phyloP scores from a whole-genome alignment of 192 early-diverging fungal species.

The Podila minutissima region DNA sequence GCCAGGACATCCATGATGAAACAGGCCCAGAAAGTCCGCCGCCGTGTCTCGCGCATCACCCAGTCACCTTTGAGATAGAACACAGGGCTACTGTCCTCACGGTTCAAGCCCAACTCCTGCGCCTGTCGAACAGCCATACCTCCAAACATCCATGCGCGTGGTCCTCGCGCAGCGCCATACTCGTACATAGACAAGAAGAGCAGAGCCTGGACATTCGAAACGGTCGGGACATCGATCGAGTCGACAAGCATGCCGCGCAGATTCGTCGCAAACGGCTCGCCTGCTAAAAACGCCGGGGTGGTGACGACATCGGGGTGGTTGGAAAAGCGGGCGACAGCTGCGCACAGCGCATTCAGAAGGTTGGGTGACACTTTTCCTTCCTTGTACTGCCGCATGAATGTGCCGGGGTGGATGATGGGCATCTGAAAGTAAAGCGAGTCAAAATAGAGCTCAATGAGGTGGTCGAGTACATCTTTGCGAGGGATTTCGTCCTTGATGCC shows the following conservation, averaged over 20 bases:
- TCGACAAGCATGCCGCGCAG: slow-evolving; percentile 52
- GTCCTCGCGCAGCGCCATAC: slow-evolving; percentile 61
- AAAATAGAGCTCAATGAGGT: slow-evolving; percentile 61
- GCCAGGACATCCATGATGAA: slow-evolving; percentile 60
- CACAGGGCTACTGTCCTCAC: slow-evolving; percentile 51
- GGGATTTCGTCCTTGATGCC: slow-evolving; percentile 54
- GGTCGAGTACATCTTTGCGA: slow-evolving; percentile 54
- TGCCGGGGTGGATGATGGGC: slow-evolving; percentile 61
- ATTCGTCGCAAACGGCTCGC: slow-evolving; percentile 62
- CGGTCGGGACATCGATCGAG: slow-evolving; percentile 56
- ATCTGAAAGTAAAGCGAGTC: slow-evolving; percentile 53
- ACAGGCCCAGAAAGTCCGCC: slow-evolving; percentile 63
- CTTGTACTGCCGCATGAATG: slow-evolving; percentile 54
- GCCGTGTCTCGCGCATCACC: slow-evolving; percentile 57
- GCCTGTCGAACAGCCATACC: slow-evolving; percentile 65
- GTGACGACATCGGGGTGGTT: slow-evolving; percentile 54
- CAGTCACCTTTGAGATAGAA: slow-evolving; percentile 50
- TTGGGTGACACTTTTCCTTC: slow-evolving; percentile 56
- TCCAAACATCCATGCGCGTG: slow-evolving; percentile 67
- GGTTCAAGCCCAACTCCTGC: slow-evolving; percentile 62
- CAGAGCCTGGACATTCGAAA: slow-evolving; percentile 62
- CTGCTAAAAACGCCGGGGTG: slow-evolving; percentile 59
- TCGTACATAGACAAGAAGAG: slow-evolving; percentile 58
- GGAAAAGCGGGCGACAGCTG: slow-evolving; percentile 61
- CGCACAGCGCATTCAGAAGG: slow-evolving; percentile 56